Evolutionary conservation across 805 yeast genomes (phyloP).

Genomic region (Komagataella ulmi): DNA sequence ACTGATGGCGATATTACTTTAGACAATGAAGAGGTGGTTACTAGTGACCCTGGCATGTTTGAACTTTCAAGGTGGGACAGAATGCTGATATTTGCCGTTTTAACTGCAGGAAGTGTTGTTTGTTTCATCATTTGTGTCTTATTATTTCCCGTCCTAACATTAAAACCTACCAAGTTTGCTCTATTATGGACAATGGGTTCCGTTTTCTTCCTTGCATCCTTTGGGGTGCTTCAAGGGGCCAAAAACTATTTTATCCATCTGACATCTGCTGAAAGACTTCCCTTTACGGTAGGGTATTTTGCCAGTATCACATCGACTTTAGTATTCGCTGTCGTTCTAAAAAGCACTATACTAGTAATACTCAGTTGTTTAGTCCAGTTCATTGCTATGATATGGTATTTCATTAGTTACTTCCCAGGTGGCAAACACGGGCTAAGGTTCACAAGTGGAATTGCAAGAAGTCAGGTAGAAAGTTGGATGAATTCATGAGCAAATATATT

Average conservation of each 20-base stretch:
- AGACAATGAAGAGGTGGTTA: conserved; percentile 14
- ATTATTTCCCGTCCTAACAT: conserved; percentile 69
- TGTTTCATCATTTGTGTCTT: conserved; percentile 69
- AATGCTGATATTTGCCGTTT: conserved; percentile 58
- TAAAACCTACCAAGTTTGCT: conserved; percentile 80
- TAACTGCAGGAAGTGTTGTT: conserved; percentile 53
- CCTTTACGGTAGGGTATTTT: conserved; percentile 63
- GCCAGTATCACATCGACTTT: conserved; percentile 62
- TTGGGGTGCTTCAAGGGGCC: conserved; percentile 83
- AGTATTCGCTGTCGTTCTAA: conserved; percentile 50
- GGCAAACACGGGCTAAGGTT: conserved; percentile 62
- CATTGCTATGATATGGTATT: conserved; percentile 70
- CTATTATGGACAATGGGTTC: conserved; percentile 81
- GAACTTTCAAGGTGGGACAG: conserved; percentile 61
- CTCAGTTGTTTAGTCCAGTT: conserved; percentile 59
- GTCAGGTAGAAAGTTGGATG: conserved; percentile 15
- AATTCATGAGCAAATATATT: conserved; percentile 4
- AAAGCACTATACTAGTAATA: conserved; percentile 56
- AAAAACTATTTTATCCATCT: conserved; percentile 56
- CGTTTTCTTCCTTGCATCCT: conserved; percentile 63
- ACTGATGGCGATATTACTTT: conserved; percentile 3
- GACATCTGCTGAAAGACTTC: conserved; percentile 53
- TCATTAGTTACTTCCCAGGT: conserved; percentile 83
- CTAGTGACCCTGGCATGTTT: conserved; percentile 29
- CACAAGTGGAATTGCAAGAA: conserved; percentile 34